Evolutionary conservation across 345 rosid genomes (phyloP), one percentile per base, ranked within the genome.

Genomic region (Lepidium didymum): DNA sequence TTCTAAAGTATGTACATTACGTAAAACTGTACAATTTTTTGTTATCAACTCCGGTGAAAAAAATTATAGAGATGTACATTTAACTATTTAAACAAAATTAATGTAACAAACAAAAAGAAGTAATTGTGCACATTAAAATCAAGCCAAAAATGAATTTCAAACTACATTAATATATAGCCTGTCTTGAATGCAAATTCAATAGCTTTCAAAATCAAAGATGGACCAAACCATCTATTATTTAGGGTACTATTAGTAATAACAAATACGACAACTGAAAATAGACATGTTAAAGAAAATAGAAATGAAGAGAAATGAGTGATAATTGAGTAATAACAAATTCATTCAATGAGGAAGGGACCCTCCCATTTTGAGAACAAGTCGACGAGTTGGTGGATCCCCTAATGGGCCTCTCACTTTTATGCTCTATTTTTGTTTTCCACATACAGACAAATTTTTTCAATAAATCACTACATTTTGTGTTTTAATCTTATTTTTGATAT

Each of bases 181-280:
- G 0, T 49, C 47, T 19, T n/a, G 49, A 21, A 40, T n/a, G 57
- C 46, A 56, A 12, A 34, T 27, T 36, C 8, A 57, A 53, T 50
- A 57, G 46, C 72, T 50, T 33, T 50, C 67, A 58, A 56, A 40
- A 53, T 49, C 60, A 33, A 36, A 73, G 61, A 57, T 65, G 71
- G 77, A 65, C 72, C 72, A 49, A 73, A 41, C 62, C 61, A 65
- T 57, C 21, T 50, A 64, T n/a, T 41, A 56, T 37, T 56, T 31
- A 64, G 37, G 52, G 27, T 47, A 64, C 8, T 37, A 4, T 27
- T 27, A 27, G 5, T 27, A 19, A 63, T 55, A 13, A 47, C 53
- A 19, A 72, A 14, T 47, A 52, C 55, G 66, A 38, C 58, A 49
- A 58, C 5, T 55, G 76, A 63, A 63, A 37, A 16, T 37, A 56